Evolutionary conservation across 257 asterid species (phyloP), one percentile per base, ranked within the genome.

Genomic region (Primulina huaijiensis): DNA sequence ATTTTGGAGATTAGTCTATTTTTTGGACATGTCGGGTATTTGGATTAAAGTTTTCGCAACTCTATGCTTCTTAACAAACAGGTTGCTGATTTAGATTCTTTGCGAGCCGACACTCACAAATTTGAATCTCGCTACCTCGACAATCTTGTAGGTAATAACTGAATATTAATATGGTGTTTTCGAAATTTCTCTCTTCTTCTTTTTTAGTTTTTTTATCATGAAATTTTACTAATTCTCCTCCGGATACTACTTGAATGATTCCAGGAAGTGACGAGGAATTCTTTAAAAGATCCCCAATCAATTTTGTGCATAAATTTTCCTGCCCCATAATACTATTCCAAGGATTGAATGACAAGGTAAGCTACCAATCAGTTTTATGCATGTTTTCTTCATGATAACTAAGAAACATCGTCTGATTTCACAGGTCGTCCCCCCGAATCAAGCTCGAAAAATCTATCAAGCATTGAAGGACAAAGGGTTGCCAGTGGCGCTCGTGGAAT

Each of bases 301-400:
- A 89, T 79, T 89, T 85, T 62, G 93, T 92, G 19, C 85, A 87
- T 60, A 85, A 81, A 38, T 89, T 92, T 76, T 86, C 97, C 20
- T 87, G 97, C 79, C 97, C 97, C 65, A 76, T 87, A 60, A 88
- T 92, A 75, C 82, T 92, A 72, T 92, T 90, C 82, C 98, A 92
- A 82, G 98, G 98, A 71, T 78, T 90, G 75, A 95, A 92, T 52
- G 99, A 93, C 86, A 89, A 87, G 96, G 99, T 91, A 81, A 60
- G 78, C 57, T 16, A 35, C 43, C 69, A 68, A 58, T 60, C 34
- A 56, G 16, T 67, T 33, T 31, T 40, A 35, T 57, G 7, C 14
- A 6, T 31, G 12, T 60, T 60, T 31, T 60, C 27, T 62, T 59
- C 52, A 16, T 59, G 74, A 7, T 40, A 27, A 34, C 12, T 57